Conservation (phyloP, 768 basidiomycete species). For the Leccinum disarticulatum region DNA sequence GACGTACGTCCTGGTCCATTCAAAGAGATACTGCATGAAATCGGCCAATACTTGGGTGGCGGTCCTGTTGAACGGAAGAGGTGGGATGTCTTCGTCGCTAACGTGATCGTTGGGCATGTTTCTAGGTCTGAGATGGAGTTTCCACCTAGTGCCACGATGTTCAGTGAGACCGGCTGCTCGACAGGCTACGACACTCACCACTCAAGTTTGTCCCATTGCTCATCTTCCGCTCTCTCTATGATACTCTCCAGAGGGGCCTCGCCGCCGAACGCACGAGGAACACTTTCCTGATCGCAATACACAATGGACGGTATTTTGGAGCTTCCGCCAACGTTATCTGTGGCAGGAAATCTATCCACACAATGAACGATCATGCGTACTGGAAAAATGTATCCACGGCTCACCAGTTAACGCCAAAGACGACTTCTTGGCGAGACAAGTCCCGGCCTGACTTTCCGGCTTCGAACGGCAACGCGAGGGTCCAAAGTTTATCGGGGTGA, state of each 20-base stretch:
- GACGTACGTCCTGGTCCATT: conserved; percentile 44
- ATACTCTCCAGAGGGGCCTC: conserved; percentile 42
- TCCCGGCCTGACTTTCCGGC: conserved; percentile 58
- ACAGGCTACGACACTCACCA: conserved; percentile 21
- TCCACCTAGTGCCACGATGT: conserved; percentile 29
- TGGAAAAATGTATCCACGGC: not conserved
- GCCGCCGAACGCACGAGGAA: conserved; percentile 43
- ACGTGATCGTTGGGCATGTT: conserved; percentile 23
- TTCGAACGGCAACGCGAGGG: conserved; percentile 41
- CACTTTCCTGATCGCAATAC: conserved; percentile 44
- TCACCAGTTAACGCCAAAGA: conserved; percentile 26
- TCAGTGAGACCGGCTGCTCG: conserved; percentile 6
- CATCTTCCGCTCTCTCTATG: conserved; percentile 41
- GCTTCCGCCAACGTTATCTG: conserved; percentile 45
- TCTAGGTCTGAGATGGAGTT: conserved; percentile 35
- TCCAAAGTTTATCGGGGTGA: conserved; percentile 32
- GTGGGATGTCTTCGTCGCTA: conserved; percentile 36
- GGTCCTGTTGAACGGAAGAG: conserved; percentile 44
- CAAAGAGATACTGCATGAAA: conserved; percentile 47
- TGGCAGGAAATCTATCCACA: conserved; percentile 44
- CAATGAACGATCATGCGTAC: not conserved
- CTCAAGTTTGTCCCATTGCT: conserved; percentile 31
- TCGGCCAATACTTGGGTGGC: conserved; percentile 47
- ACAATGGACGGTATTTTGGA: conserved; percentile 52
- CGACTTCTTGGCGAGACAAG: conserved; percentile 56